phyloP scores from a whole-genome alignment of 2,329 filamentous ascomycete species.

The Dothistroma septosporum region DNA sequence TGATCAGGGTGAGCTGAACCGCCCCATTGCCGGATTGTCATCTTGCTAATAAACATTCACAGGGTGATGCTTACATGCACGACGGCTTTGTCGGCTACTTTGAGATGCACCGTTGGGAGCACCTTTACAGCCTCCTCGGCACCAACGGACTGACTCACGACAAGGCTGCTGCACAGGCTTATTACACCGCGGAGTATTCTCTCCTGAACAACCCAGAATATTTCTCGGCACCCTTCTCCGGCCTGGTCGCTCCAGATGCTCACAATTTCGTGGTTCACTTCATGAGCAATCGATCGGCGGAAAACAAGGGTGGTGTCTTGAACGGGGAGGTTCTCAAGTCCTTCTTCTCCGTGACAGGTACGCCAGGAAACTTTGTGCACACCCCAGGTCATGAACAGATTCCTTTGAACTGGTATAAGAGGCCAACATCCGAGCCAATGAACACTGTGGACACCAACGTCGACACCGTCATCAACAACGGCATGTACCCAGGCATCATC shows the following conservation, averaged over 20 bases:
- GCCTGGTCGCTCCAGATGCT: conserved; percentile 22
- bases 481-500: conserved; percentile 28
- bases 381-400: conserved; percentile 20
- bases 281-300: conserved; percentile 27
- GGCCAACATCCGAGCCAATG: conserved; percentile 30
- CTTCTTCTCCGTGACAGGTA: conserved; percentile 25
- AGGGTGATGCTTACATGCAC: conserved; percentile 15
- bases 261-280: conserved; percentile 29
- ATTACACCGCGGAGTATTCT: conserved; percentile 14
- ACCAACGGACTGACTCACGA: conserved; percentile 6
- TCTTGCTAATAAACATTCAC: background rate
- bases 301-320: conserved; percentile 20
- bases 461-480: conserved; percentile 12
- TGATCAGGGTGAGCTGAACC: conserved; percentile 4
- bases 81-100: conserved; percentile 10
- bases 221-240: conserved; percentile 14
- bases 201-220: conserved; percentile 12
- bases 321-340: conserved; percentile 20
- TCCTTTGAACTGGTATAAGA: conserved; percentile 26
- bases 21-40: too few relatives aligned
- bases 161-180: conserved; percentile 13
- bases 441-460: conserved; percentile 19
- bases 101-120: conserved; percentile 15
- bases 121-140: conserved; percentile 8
- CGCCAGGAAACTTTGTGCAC: conserved; percentile 16